These are phyloP conservation scores for Trichoderma aggressivum DNA, from an alignment of 2,329 filamentous ascomycete genomes.

Conservation along the genomic window DNA sequence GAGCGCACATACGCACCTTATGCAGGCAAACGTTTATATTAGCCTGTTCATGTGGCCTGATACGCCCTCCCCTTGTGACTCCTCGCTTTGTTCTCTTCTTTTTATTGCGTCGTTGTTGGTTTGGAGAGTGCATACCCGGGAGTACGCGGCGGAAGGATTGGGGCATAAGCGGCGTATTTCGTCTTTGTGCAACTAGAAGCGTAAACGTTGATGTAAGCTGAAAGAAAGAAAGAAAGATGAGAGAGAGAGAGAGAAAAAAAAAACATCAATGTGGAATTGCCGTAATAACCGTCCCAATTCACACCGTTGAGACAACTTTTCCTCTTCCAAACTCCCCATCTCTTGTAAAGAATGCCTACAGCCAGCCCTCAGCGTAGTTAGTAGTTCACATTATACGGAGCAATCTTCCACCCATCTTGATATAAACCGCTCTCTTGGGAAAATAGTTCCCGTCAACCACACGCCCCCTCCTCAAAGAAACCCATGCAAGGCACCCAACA, in stretches of 20 bases:
- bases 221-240: not conserved
- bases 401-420: not conserved
- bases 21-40: not conserved
- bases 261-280: not conserved
- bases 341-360: not conserved
- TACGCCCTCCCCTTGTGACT: not conserved
- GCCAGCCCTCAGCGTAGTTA: too few species aligned
- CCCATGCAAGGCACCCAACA: constrained; percentile 14
- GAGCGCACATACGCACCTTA: not conserved
- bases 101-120: not conserved
- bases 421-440: not conserved
- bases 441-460: not conserved
- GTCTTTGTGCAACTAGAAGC: not conserved
- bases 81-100: not conserved
- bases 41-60: not conserved
- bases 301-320: not conserved
- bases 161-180: not conserved
- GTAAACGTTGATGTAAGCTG: not conserved
- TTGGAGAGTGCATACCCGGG: not conserved
- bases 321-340: not conserved
- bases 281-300: not conserved
- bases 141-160: not conserved
- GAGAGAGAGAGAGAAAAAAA: too few species aligned
- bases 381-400: too few species aligned
- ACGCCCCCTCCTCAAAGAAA: not conserved